phyloP scores from a whole-genome alignment of 169 alveolate species.

The Cryptosporidium bovis region DNA sequence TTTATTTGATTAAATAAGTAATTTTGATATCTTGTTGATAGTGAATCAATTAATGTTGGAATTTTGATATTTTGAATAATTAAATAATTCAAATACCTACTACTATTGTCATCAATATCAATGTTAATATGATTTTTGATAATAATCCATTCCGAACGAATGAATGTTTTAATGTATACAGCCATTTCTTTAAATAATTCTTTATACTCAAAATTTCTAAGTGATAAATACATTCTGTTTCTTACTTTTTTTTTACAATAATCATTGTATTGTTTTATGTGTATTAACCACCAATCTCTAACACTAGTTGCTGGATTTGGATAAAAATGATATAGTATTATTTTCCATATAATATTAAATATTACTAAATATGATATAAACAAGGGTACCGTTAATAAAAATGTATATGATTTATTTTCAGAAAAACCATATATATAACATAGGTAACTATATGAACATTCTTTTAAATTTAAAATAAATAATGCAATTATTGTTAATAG shows the following conservation, averaged over 20 bases:
- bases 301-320: conserved; percentile 44
- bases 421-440: neutral
- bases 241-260: neutral
- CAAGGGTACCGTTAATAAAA: conserved; percentile 34
- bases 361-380: conserved; percentile 19
- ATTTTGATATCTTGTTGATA: conserved; percentile 2
- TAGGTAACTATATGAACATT: too few relatives aligned
- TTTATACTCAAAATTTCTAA: neutral
- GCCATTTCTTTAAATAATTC: neutral
- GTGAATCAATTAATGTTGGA: conserved; percentile 9
- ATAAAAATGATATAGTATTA: neutral
- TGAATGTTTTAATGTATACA: neutral
- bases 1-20: neutral
- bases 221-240: neutral
- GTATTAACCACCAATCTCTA: conserved; percentile 63
- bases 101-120: neutral
- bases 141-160: conserved; percentile 31
- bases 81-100: neutral
- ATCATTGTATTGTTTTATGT: conserved; percentile 7
- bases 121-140: neutral
- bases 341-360: conserved; percentile 45
- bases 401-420: neutral
- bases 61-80: neutral
- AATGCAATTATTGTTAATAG: neutral
- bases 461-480: neutral